A percentile compares a stretch with the other conserved stretches of the same genome.
Evolutionary conservation across 257 asterid genomes (phyloP).

Genomic region (Ajuga chamaepitys): DNA sequence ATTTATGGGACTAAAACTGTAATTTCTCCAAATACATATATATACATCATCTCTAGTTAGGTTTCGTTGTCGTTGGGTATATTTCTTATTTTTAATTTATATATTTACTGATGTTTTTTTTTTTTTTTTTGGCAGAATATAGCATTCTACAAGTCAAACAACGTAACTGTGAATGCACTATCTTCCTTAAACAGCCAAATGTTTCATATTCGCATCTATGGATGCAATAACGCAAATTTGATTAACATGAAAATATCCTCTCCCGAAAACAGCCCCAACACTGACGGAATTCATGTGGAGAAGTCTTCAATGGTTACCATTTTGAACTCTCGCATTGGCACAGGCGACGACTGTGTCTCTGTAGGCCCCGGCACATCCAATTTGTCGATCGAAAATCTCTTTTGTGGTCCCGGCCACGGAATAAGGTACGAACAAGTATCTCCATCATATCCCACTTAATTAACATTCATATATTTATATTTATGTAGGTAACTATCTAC

Average conservation of each 20-base stretch:
- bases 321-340: constrained; percentile 29
- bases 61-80: no score
- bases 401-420: constrained; percentile 74
- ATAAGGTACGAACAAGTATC: constrained; percentile 28
- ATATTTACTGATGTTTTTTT: no score
- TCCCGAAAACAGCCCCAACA: constrained; percentile 49
- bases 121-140: constrained; percentile 37
- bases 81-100: no score
- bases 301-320: constrained; percentile 33
- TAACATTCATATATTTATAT: no score
- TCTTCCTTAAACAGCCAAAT: constrained; percentile 45
- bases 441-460: no score
- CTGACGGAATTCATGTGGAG: constrained; percentile 51
- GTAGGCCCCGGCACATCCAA: constrained; percentile 49
- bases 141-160: constrained; percentile 42
- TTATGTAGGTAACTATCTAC: no score
- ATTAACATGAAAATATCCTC: constrained; percentile 33
- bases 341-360: constrained; percentile 61
- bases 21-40: no score
- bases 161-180: constrained; percentile 29
- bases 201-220: constrained; percentile 45
- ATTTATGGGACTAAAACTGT: no score
- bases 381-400: constrained; percentile 42
- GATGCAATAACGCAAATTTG: constrained; percentile 28
- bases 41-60: no score